Evolutionary conservation across 345 rosid species (phyloP).

Genomic region (Rhodamnia rubescens): DNA sequence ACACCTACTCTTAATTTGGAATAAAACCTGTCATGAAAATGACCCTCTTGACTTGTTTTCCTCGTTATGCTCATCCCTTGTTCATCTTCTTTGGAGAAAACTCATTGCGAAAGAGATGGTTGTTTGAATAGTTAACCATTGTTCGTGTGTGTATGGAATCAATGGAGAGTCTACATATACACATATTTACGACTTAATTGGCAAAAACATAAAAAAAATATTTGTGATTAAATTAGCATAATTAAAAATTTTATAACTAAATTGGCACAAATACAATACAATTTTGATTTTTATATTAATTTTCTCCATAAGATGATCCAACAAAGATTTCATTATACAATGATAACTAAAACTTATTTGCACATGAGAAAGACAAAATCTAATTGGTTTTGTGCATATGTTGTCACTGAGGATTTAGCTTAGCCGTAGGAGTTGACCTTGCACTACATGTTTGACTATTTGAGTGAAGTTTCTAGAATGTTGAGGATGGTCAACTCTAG

Average conservation of each 20-base stretch:
- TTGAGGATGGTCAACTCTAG: background rate
- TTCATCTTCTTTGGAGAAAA: background rate
- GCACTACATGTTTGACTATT: background rate
- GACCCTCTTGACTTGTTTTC: background rate
- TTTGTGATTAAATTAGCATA: no score
- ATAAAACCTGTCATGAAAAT: background rate
- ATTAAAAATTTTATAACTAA: no score
- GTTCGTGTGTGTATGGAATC: background rate
- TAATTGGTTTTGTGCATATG: background rate
- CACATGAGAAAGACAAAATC: background rate
- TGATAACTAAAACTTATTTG: rapidly evolving
- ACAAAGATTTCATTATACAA: background rate
- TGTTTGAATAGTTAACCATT: background rate
- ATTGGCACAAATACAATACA: no score
- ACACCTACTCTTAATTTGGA: background rate
- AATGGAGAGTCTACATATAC: background rate
- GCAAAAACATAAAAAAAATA: no score
- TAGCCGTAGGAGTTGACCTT: background rate
- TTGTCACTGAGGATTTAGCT: background rate
- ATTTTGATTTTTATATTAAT: no score
- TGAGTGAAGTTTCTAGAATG: background rate
- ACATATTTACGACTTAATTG: no score
- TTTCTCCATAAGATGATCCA: background rate
- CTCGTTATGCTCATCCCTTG: background rate
- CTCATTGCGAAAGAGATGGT: background rate